phyloP scores from a whole-genome alignment of 371 early-diverging fungal species.

The Mucor mucedo region DNA sequence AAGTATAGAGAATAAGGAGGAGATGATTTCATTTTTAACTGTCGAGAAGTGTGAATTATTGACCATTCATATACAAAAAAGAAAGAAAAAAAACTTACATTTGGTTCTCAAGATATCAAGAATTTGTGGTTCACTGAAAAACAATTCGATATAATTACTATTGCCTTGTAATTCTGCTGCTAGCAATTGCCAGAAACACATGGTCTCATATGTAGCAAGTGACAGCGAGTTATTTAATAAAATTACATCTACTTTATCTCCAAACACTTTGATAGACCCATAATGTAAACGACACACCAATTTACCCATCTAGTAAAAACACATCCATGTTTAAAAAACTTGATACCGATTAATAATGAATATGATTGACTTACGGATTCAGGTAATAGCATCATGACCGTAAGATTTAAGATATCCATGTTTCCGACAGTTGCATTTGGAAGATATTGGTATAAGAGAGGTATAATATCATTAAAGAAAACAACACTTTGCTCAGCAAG shows the following conservation, averaged over 20 bases:
- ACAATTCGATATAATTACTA: constrained; percentile 14
- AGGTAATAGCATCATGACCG: constrained; percentile 35
- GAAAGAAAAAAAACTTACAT: constrained; percentile 17
- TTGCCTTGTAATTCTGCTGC: constrained; percentile 38
- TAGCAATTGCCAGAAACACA: constrained; percentile 37
- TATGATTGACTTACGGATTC: constrained; percentile 31
- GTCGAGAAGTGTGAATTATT: not conserved
- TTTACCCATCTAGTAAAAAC: constrained; percentile 24
- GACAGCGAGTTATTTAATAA: constrained; percentile 21
- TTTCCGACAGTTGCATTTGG: constrained; percentile 30
- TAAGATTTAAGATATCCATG: constrained; percentile 27
- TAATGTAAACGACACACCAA: constrained; percentile 24
- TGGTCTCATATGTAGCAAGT: constrained; percentile 29
- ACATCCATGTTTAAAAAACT: not conserved
- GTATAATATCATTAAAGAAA: constrained; percentile 28
- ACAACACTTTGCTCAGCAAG: constrained; percentile 35
- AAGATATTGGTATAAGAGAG: constrained; percentile 35
- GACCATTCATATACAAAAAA: too few species aligned
- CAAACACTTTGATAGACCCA: constrained; percentile 33
- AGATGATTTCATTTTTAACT: constrained; percentile 28
- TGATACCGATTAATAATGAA: not conserved
- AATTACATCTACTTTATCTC: constrained; percentile 18
- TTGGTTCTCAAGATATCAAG: constrained; percentile 23
- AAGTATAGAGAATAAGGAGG: constrained; percentile 29
- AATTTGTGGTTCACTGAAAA: constrained; percentile 24